Evolutionary conservation across 23 red algal genomes (phyloP).

Genomic region (Gracilaria domingensis): DNA sequence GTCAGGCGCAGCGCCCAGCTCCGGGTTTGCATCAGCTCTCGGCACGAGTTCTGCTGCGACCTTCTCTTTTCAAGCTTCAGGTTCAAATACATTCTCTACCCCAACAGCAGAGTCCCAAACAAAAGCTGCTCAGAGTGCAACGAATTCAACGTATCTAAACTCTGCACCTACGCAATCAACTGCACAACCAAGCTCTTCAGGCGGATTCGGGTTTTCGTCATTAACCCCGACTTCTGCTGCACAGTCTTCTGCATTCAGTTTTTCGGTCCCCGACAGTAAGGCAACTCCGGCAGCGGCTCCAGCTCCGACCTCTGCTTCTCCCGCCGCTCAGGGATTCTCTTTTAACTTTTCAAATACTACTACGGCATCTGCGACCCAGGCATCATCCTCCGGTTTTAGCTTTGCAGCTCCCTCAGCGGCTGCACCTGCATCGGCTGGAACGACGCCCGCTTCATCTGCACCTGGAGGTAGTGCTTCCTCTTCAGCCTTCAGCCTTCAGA

Average conservation of each 20-base stretch:
- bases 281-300: background rate
- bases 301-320: background rate
- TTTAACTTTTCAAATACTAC: constrained; percentile 13
- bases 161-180: background rate
- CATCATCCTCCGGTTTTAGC: constrained; percentile 40
- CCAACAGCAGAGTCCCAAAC: background rate
- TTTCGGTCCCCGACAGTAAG: background rate
- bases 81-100: background rate
- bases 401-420: background rate
- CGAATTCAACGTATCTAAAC: background rate
- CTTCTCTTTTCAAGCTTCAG: background rate
- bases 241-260: background rate
- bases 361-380: background rate
- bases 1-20: background rate
- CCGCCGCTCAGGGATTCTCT: background rate
- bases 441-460: background rate
- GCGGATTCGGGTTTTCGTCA: background rate
- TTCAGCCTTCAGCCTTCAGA: background rate
- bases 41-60: background rate
- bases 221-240: background rate
- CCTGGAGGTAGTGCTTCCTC: background rate
- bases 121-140: background rate
- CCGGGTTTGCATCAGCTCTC: background rate
- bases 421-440: background rate
- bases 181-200: background rate